Evolutionary conservation across 2,329 filamentous ascomycete species (phyloP), one percentile per base, ranked within the genome.

Genomic region (Penicillium corylophilum): DNA sequence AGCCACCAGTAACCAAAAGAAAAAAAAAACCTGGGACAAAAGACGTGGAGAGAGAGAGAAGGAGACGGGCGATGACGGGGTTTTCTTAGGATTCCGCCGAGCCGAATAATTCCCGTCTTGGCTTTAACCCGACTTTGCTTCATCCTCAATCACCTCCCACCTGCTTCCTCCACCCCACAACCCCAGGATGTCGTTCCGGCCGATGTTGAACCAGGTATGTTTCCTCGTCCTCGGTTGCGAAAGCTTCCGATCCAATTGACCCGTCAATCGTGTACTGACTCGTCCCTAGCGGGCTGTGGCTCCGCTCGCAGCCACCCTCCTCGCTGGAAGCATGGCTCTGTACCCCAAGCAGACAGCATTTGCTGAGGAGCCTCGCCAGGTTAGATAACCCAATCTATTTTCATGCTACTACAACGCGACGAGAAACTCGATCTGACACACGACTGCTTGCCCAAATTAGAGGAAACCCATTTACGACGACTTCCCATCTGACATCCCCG

Each of bases 391-490:
- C 7, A 28, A 41, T 13, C 5, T 22, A 6, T 35, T 15, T 24
- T 28, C 16, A 33, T 46, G 22, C 24, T 31, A 33, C 9, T 13
- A n/a, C 13, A 0, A 6, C 36, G 31, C 26, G 18, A 26, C 15
- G 12, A 16, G 13, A 39, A 6, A 45, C 41, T 31, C 39, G 41
- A 42, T 46, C 53, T 57, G 46, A 55, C 54, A 54, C 51, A 50
- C 44, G 55, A 51, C 48, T 50, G 29, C 49, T 55, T 60, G 39
- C 50, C 43, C 46, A 39, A 46, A 43, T 50, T 57, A 72, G 70
- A 64, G 68, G 61, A 76, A 75, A 68, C 70, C 73, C 42, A 76
- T 76, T 62, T 76, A 76, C 63, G 72, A 75, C 59, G 70, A 72
- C 59, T 65, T 66, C 56, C 62, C 69, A 41, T 56, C 63, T 59